Evolutionary conservation across 75 land plant species (phyloP).

Genomic region (Adiantum capillusveneris): DNA sequence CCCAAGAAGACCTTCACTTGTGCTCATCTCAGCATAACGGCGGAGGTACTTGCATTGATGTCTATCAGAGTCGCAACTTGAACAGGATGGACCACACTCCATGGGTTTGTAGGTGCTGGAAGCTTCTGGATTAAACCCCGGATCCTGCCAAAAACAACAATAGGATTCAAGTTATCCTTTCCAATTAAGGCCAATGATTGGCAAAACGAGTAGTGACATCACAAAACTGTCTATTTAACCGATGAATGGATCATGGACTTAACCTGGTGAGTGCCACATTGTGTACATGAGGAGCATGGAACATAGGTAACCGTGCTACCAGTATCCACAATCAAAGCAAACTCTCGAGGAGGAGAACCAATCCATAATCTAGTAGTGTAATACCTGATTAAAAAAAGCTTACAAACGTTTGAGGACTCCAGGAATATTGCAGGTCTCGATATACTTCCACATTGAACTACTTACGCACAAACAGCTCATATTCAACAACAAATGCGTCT

Average conservation of each 20-base stretch:
- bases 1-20: constrained; percentile 86
- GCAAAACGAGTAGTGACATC: no score
- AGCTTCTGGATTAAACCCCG: constrained; percentile 63
- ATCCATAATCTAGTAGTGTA: constrained; percentile 84
- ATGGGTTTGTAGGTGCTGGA: constrained; percentile 75
- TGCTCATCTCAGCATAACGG: constrained; percentile 92
- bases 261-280: constrained; percentile 92
- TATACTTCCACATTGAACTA: background rate
- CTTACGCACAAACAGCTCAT: no score
- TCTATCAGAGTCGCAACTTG: constrained; percentile 46
- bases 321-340: constrained; percentile 91
- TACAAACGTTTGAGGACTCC: background rate
- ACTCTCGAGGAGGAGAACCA: constrained; percentile 92
- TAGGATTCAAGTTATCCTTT: background rate
- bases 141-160: constrained; percentile 50
- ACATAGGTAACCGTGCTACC: constrained; percentile 99
- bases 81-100: constrained; percentile 62
- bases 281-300: constrained; percentile 76
- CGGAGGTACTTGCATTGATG: constrained; percentile 69
- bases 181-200: background rate
- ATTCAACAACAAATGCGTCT: no score
- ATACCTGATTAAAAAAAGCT: constrained; percentile 41
- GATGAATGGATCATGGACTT: no score
- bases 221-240: no score
- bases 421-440: background rate